Conservation (phyloP, 1,284 basidiomycete genomes). For the Laetiporus sulphureus region DNA sequence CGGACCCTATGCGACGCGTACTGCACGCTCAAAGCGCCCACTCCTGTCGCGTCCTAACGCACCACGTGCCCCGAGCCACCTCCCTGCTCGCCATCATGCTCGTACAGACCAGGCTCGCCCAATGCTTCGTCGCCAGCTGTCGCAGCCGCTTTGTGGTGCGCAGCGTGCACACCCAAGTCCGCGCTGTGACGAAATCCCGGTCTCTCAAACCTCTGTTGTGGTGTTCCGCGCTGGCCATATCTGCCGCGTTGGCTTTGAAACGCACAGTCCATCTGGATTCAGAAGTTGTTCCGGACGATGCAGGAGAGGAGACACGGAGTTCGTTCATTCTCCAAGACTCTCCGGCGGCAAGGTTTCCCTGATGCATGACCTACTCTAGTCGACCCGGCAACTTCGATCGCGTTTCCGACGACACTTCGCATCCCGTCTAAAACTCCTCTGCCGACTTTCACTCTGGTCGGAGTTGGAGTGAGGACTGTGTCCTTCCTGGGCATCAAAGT, state of each 20-base stretch:
- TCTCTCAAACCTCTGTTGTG: conserved; percentile 22
- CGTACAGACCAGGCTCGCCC: not conserved
- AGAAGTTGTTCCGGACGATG: conserved; percentile 7
- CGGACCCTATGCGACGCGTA: conserved; percentile 5
- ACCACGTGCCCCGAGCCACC: not conserved
- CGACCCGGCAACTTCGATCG: conserved; percentile 66
- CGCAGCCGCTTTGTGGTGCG: conserved; percentile 12
- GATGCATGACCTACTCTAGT: conserved; percentile 29
- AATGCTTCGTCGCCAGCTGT: conserved; percentile 3
- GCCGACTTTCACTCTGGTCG: conserved; percentile 63
- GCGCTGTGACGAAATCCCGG: conserved; percentile 2
- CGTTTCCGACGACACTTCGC: conserved; percentile 58
- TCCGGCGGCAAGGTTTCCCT: not conserved
- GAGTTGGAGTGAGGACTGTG: conserved; percentile 79
- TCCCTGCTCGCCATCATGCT: not conserved
- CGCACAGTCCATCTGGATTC: conserved; percentile 34
- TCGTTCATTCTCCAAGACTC: conserved; percentile 1
- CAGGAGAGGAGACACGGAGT: conserved; percentile 22
- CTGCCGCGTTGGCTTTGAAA: conserved; percentile 25
- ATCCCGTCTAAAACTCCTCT: conserved; percentile 55
- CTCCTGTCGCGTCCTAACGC: conserved; percentile 2
- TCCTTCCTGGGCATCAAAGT: conserved; percentile 80
- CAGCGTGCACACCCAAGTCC: not conserved
- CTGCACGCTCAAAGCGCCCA: conserved; percentile 4
- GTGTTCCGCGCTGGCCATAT: conserved; percentile 29